These are phyloP conservation scores for Macrocybe gigantea DNA, from an alignment of 768 basidiomycete genomes.

Conservation along the genomic window DNA sequence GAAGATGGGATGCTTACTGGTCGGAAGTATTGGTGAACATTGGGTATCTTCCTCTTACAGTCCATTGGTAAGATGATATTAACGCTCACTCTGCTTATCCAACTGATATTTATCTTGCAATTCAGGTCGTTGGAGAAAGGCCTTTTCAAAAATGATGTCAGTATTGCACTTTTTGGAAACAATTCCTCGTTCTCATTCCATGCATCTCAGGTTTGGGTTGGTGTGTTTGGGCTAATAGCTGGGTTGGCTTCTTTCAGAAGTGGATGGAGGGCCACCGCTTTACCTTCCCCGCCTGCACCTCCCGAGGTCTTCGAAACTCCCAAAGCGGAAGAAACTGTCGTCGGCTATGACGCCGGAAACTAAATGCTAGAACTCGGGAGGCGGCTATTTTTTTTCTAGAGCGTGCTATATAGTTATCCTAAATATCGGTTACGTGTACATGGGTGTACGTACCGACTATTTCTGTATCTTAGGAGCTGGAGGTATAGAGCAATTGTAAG, in stretches of 20 bases:
- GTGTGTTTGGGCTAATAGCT: conserved; percentile 38
- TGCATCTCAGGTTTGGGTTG: conserved; percentile 31
- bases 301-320: conserved; percentile 13
- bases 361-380: not conserved
- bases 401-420: no score
- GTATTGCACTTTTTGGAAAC: conserved; percentile 10
- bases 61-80: conserved; percentile 63
- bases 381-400: no score
- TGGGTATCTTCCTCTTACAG: conserved; percentile 73
- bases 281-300: conserved; percentile 23
- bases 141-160: conserved; percentile 60
- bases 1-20: conserved; percentile 64
- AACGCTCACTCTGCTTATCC: not conserved
- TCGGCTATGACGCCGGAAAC: conserved; percentile 21
- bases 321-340: conserved; percentile 4
- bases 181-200: not conserved
- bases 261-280: conserved; percentile 68
- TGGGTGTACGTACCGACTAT: no score
- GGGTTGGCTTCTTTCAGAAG: conserved; percentile 58
- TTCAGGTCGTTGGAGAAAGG: conserved; percentile 63
- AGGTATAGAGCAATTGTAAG: no score
- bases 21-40: conserved; percentile 69
- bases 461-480: no score
- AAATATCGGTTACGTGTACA: no score
- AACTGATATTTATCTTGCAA: conserved; percentile 1